Conservation (phyloP, 2,329 filamentous ascomycete species). For the Pseudogymnoascus sp. region DNA sequence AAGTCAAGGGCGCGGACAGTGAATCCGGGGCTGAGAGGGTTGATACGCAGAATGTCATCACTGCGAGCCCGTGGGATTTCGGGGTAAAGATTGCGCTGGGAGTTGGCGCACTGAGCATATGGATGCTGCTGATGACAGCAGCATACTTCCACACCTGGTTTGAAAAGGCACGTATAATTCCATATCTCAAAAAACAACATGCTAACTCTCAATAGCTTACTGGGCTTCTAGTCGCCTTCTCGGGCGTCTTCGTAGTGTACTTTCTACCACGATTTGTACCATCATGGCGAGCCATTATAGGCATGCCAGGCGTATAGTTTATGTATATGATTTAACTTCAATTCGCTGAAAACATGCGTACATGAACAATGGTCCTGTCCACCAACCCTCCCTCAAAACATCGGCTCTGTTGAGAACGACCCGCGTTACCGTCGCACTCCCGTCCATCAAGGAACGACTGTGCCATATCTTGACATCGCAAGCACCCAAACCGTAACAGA, state of each 20-base stretch:
- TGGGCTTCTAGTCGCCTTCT: constrained; percentile 41
- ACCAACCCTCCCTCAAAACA: not conserved
- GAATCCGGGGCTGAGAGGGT: constrained; percentile 14
- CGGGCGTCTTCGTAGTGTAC: constrained; percentile 43
- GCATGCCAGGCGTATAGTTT: constrained; percentile 34
- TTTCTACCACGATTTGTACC: constrained; percentile 40
- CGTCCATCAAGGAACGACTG: constrained; percentile 15
- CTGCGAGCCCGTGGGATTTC: constrained; percentile 35
- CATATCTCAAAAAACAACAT: not conserved
- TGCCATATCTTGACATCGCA: constrained; percentile 4
- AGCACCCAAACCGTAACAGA: not conserved
- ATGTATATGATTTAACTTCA: constrained; percentile 9
- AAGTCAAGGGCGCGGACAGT: constrained; percentile 48
- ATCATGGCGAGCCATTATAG: constrained; percentile 39
- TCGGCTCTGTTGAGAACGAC: not conserved
- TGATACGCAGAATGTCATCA: constrained; percentile 18
- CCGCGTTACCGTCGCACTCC: not conserved
- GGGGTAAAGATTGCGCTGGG: constrained; percentile 50
- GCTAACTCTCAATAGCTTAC: constrained; percentile 34
- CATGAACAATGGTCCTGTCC: not conserved
- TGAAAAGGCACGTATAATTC: constrained; percentile 64
- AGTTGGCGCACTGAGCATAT: constrained; percentile 68
- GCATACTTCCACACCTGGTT: constrained; percentile 99
- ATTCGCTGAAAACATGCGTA: constrained; percentile 8
- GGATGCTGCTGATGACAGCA: constrained; percentile 98